These are phyloP conservation scores for Kwoniella dendrophila DNA, from an alignment of 768 basidiomycete genomes.

Conservation along the genomic window DNA sequence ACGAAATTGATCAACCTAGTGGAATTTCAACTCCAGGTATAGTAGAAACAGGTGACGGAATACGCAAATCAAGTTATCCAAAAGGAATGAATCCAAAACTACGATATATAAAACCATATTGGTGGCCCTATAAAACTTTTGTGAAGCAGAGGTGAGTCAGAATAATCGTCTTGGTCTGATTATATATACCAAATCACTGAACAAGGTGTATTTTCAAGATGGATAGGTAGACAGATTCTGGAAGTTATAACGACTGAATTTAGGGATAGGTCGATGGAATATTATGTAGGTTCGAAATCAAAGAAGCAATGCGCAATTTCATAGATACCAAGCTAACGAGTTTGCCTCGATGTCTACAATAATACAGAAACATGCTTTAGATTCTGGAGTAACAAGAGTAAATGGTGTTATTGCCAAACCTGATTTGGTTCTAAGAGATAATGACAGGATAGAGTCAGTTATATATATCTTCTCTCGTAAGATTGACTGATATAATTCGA, in stretches of 20 bases:
- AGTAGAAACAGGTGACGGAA: not conserved
- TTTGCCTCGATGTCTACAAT: no score
- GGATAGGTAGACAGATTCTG: conserved; percentile 81
- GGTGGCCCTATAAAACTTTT: conserved; percentile 88
- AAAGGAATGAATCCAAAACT: conserved; percentile 61
- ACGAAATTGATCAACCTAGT: conserved; percentile 6
- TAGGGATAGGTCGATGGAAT: conserved; percentile 88
- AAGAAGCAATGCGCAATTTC: no score
- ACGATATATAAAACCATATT: conserved; percentile 82
- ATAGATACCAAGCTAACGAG: no score
- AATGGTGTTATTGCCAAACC: conserved; percentile 85
- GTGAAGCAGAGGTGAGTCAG: conserved; percentile 71
- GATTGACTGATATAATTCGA: no score
- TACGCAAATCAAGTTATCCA: conserved; percentile 23
- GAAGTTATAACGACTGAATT: conserved; percentile 95
- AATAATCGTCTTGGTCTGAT: not conserved
- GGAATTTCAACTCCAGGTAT: conserved; percentile 12
- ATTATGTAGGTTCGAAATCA: conserved; percentile 93
- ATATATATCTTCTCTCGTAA: not conserved
- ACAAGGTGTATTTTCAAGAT: conserved; percentile 51
- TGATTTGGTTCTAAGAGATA: conserved; percentile 76
- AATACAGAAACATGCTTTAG: conserved; percentile 70
- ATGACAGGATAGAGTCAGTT: conserved; percentile 85
- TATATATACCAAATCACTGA: not conserved
- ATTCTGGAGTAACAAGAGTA: conserved; percentile 91